phyloP scores from a whole-genome alignment of 768 basidiomycete genomes.

The Boletus eberwhitei region DNA sequence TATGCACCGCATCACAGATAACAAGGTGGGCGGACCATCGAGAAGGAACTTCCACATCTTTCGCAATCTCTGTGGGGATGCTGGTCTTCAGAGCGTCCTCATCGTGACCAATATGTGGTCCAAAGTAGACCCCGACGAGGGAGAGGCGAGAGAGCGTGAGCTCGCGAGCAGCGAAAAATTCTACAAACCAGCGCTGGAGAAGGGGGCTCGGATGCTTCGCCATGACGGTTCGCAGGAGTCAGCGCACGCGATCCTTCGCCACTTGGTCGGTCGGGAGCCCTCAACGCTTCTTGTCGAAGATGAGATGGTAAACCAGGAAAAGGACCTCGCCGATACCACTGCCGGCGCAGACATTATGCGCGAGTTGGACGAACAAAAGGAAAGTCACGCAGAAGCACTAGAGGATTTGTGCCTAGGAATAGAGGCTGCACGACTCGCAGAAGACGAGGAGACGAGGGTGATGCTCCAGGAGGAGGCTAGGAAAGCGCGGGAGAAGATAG shows the following conservation, averaged over 20 bases:
- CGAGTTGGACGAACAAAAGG: slow-evolving; percentile 45
- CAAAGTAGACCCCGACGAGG: slow-evolving; percentile 33
- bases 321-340: slow-evolving; percentile 46
- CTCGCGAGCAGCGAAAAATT: slow-evolving; percentile 41
- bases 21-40: slow-evolving; percentile 49
- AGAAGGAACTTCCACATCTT: slow-evolving; percentile 50
- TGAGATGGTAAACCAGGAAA: slow-evolving; percentile 50
- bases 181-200: slow-evolving; percentile 49
- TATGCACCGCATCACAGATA: slow-evolving; percentile 49
- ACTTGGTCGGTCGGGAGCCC: slow-evolving; percentile 39
- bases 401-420: slow-evolving; percentile 43
- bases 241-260: slow-evolving; percentile 42
- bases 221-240: slow-evolving; percentile 42
- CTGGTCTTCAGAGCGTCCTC: slow-evolving; percentile 43
- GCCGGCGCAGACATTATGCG: slow-evolving; percentile 50
- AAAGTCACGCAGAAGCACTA: slow-evolving; percentile 45
- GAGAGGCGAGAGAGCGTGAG: slow-evolving; percentile 43
- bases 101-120: slow-evolving; percentile 57
- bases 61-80: slow-evolving; percentile 49
- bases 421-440: slow-evolving; percentile 39
- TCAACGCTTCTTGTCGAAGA: slow-evolving; percentile 48
- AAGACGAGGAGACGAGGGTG: slow-evolving; percentile 43
- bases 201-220: slow-evolving; percentile 43
- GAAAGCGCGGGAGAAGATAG: slow-evolving; percentile 42
- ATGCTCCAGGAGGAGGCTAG: slow-evolving; percentile 42